Conservation (phyloP, 2,329 filamentous ascomycete genomes). For the Cercospora zeina region DNA sequence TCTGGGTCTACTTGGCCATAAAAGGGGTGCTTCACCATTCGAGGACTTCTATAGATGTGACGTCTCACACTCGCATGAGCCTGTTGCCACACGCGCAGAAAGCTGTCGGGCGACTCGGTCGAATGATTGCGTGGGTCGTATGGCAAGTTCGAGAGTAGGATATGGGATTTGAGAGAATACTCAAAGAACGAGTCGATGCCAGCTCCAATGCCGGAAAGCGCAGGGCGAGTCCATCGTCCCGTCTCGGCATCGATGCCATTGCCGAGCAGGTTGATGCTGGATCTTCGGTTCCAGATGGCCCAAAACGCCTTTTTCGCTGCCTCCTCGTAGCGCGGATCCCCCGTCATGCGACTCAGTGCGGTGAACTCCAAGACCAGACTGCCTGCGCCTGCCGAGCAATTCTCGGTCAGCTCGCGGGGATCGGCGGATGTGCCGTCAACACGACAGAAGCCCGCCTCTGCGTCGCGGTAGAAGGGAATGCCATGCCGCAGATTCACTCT, state of each 20-base stretch:
- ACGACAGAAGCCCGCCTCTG: constrained; percentile 51
- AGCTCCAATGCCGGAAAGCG: constrained; percentile 90
- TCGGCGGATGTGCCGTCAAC: constrained; percentile 47
- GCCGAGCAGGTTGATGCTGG: constrained; percentile 81
- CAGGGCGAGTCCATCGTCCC: constrained; percentile 77
- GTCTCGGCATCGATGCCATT: constrained; percentile 90
- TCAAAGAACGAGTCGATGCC: constrained; percentile 99
- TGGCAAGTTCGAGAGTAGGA: constrained; percentile 74
- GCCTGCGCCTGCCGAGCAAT: constrained; percentile 93
- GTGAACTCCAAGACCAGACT: constrained; percentile 93
- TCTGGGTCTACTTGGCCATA: constrained; percentile 87
- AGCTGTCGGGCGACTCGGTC: constrained; percentile 66
- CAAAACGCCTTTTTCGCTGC: constrained; percentile 91
- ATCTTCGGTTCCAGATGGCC: constrained; percentile 90
- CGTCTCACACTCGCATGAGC: constrained; percentile 85
- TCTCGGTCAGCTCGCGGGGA: constrained; percentile 79
- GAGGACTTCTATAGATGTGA: constrained; percentile 75
- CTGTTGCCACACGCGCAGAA: constrained; percentile 79
- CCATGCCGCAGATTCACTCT: constrained; percentile 88
- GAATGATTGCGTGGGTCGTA: constrained; percentile 58
- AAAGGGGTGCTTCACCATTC: constrained; percentile 78
- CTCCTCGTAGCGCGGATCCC: constrained; percentile 83
- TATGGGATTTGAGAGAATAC: constrained; percentile 92
- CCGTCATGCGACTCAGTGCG: constrained; percentile 82
- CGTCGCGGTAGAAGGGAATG: constrained; percentile 78